A percentile compares a stretch with the other conserved stretches of the same genome.
phyloP scores from a whole-genome alignment of 108 stramenopile species.

The Nitzschia palea region DNA sequence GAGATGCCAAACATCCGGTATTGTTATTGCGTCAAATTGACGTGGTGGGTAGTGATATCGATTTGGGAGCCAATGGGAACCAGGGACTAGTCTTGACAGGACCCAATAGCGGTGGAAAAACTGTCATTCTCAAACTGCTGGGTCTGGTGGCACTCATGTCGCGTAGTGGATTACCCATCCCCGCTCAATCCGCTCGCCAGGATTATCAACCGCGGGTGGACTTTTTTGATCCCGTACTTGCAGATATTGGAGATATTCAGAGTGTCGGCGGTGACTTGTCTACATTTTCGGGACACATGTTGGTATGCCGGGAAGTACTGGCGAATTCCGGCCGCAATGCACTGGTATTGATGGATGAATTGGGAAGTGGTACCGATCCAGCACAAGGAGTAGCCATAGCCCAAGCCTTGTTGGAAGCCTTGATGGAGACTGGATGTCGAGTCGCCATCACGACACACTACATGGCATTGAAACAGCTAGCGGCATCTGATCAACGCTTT shows the following conservation, averaged over 20 bases:
- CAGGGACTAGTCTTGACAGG: conserved; percentile 89
- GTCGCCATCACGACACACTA: conserved; percentile 95
- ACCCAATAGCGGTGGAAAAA: conserved; percentile 93
- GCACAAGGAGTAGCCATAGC: conserved; percentile 95
- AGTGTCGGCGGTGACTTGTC: conserved; percentile 91
- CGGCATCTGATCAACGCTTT: conserved; percentile 84
- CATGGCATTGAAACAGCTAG: conserved; percentile 89
- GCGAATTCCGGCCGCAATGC: conserved; percentile 59
- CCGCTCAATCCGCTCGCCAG: conserved; percentile 36
- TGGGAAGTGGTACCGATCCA: conserved; percentile 94
- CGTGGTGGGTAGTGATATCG: conserved; percentile 87
- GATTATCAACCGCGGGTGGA: conserved; percentile 69
- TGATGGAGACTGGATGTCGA: conserved; percentile 82
- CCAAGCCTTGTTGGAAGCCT: conserved; percentile 88
- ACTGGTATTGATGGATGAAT: conserved; percentile 93
- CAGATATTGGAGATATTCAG: conserved; percentile 95
- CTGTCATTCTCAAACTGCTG: conserved; percentile 88
- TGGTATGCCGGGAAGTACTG: conserved; percentile 83
- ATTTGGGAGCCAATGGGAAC: conserved; percentile 71
- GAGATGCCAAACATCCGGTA: conserved; percentile 88
- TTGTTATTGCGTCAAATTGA: conserved; percentile 70
- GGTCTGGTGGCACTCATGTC: conserved; percentile 89
- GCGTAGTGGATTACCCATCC: conserved; percentile 88
- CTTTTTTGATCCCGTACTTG: conserved; percentile 85
- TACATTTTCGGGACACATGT: conserved; percentile 93